Evolutionary conservation across 2,329 filamentous ascomycete species (phyloP).

Genomic region (Verticillium klebahnii): DNA sequence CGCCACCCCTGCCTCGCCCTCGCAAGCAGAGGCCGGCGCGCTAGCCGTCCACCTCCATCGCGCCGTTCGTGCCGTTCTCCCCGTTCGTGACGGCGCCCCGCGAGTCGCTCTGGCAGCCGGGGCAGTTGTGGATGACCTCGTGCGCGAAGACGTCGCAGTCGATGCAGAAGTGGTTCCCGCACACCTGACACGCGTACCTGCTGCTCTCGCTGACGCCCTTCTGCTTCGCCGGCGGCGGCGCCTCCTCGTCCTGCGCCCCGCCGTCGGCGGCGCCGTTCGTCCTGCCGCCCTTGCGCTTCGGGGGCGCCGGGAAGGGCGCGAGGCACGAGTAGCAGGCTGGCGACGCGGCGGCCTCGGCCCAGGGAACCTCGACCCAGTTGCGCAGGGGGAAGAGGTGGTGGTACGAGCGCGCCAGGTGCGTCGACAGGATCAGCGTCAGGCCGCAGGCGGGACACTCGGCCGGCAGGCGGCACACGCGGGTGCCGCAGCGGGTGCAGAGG

Average conservation of each 20-base stretch:
- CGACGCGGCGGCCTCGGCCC: constrained; percentile 62
- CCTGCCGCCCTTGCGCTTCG: constrained; percentile 16
- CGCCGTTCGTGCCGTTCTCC: constrained; percentile 27
- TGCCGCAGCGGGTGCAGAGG: constrained; percentile 79
- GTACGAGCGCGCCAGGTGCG: constrained; percentile 87
- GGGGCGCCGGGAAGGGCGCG: constrained; percentile 58
- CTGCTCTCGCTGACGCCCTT: constrained; percentile 79
- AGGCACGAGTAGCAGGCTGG: constrained; percentile 76
- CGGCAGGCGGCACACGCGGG: constrained; percentile 85
- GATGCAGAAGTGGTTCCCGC: constrained; percentile 89
- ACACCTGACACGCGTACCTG: constrained; percentile 85
- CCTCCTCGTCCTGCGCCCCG: constrained; percentile 8
- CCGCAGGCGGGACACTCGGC: constrained; percentile 88
- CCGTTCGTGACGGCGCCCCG: constrained; percentile 27
- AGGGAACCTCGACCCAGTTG: constrained; percentile 88
- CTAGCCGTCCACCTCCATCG: constrained; percentile 39
- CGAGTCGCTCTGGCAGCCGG: constrained; percentile 68
- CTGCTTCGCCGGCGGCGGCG: constrained; percentile 13
- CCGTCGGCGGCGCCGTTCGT: constrained; percentile 10
- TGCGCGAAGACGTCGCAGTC: constrained; percentile 96
- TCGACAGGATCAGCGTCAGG: constrained; percentile 89
- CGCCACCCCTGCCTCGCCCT: background rate
- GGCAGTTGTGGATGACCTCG: constrained; percentile 92
- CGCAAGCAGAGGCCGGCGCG: no score
- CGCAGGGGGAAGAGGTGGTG: constrained; percentile 87